Conservation (phyloP, 139 green algal genomes). For the Raphidocelis subcapitata region DNA sequence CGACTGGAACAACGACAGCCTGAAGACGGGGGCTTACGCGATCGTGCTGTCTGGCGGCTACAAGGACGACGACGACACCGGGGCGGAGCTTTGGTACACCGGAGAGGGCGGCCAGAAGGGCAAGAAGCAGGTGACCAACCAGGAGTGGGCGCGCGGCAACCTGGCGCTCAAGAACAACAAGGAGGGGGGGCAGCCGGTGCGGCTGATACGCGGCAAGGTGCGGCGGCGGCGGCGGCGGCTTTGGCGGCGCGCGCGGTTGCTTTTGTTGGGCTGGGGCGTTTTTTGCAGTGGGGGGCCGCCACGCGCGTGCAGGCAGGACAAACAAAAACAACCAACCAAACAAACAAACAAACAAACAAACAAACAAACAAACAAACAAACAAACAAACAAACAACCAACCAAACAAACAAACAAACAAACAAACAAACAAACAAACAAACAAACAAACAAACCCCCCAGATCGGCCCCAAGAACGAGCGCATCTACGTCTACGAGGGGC, state of each 20-base stretch:
- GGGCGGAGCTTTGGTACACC: conserved; percentile 51
- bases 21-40: conserved; percentile 35
- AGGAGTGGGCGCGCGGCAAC: conserved; percentile 42
- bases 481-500: conserved; percentile 53
- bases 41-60: conserved; percentile 64
- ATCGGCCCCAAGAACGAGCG: conserved; percentile 5
- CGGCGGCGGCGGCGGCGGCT: neutral
- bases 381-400: too few species aligned
- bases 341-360: too few species aligned
- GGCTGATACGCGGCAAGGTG: conserved; percentile 38
- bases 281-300: too few species aligned
- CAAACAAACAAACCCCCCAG: too few species aligned
- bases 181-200: conserved; percentile 36
- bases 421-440: too few species aligned
- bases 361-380: too few species aligned
- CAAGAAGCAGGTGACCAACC: conserved; percentile 24
- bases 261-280: neutral
- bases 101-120: conserved; percentile 40
- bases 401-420: too few species aligned
- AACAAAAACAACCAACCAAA: too few species aligned
- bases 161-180: conserved; percentile 22
- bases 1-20: neutral
- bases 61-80: conserved; percentile 55
- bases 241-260: neutral
- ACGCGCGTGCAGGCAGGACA: too few species aligned